Evolutionary conservation across 371 early-diverging fungal species (phyloP).

Genomic region (Rhizopus delemar): DNA sequence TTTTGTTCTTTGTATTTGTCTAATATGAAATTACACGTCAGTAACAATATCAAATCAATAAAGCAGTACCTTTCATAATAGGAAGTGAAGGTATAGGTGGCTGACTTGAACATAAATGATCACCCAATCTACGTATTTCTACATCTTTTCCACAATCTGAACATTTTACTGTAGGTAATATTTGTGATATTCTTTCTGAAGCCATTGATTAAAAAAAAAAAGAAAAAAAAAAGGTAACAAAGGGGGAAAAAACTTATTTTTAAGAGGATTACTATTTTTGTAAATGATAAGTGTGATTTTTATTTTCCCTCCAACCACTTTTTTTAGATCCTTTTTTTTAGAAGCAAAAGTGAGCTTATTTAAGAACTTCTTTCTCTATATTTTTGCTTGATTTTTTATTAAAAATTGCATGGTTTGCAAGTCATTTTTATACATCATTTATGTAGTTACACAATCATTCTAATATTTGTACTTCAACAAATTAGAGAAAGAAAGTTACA

Average conservation of each 20-base stretch:
- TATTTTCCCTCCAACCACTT: too few species aligned
- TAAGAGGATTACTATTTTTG: too few species aligned
- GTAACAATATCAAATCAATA: background rate
- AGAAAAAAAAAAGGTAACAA: constrained; percentile 6
- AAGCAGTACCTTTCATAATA: constrained; percentile 33
- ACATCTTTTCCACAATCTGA: constrained; percentile 66
- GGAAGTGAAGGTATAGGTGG: constrained; percentile 62
- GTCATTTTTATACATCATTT: too few species aligned
- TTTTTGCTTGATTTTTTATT: too few species aligned
- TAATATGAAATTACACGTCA: background rate
- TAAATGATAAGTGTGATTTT: too few species aligned
- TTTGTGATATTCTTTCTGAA: constrained; percentile 59
- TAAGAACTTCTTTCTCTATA: too few species aligned
- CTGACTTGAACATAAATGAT: constrained; percentile 60
- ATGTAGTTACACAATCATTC: too few species aligned
- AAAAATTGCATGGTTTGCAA: too few species aligned
- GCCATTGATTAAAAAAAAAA: constrained; percentile 20
- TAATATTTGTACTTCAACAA: too few species aligned
- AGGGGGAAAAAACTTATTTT: constrained; percentile 1
- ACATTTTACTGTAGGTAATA: constrained; percentile 63
- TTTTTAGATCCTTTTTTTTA: too few species aligned
- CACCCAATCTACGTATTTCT: constrained; percentile 57
- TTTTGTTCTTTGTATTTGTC: constrained; percentile 12
- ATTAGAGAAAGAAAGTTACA: too few species aligned
- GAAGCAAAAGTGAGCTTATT: too few species aligned